Conservation (phyloP, 352 stramenopile species). For the Pythium brachiatum region DNA sequence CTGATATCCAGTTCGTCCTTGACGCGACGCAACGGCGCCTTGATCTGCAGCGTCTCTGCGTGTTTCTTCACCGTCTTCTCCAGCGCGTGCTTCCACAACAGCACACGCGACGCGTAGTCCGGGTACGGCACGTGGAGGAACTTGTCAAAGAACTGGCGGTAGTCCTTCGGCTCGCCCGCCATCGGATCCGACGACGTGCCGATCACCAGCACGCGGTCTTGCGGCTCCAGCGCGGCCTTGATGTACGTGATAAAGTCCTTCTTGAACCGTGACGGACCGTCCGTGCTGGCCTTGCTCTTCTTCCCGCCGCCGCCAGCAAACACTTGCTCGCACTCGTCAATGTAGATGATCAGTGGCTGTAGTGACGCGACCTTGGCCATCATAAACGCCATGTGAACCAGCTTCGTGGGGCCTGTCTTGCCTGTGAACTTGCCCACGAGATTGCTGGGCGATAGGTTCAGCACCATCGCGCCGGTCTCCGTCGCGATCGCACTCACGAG, state of each 20-base stretch:
- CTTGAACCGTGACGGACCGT: slow-evolving; percentile 87
- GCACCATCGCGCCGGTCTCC: slow-evolving; percentile 91
- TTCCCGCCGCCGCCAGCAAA: slow-evolving; percentile 73
- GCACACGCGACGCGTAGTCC: slow-evolving; percentile 87
- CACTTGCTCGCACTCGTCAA: slow-evolving; percentile 92
- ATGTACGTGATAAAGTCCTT: slow-evolving; percentile 93
- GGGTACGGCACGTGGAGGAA: slow-evolving; percentile 91
- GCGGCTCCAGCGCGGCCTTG: slow-evolving; percentile 82
- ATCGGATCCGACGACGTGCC: slow-evolving; percentile 86
- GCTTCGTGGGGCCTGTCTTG: slow-evolving; percentile 90
- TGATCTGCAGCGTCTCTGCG: slow-evolving; percentile 29
- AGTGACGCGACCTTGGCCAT: slow-evolving; percentile 85
- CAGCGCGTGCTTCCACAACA: slow-evolving; percentile 89
- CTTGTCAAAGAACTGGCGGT: slow-evolving; percentile 91
- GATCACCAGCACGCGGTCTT: slow-evolving; percentile 92
- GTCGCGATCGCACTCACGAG: slow-evolving; percentile 91
- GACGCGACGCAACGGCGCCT: slow-evolving; percentile 24
- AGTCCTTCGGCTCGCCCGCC: slow-evolving; percentile 81
- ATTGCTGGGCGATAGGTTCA: slow-evolving; percentile 93
- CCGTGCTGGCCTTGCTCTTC: slow-evolving; percentile 76
- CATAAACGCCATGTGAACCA: slow-evolving; percentile 94
- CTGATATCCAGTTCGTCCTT: slow-evolving; percentile 78
- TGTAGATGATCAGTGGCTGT: slow-evolving; percentile 92
- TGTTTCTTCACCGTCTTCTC: slow-evolving; percentile 43
- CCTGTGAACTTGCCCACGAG: slow-evolving; percentile 92